Percentiles rank a stretch among this genome's conserved stretches.
phyloP scores from a whole-genome alignment of 306 rosid genomes.

The Trifolium subterraneum region DNA sequence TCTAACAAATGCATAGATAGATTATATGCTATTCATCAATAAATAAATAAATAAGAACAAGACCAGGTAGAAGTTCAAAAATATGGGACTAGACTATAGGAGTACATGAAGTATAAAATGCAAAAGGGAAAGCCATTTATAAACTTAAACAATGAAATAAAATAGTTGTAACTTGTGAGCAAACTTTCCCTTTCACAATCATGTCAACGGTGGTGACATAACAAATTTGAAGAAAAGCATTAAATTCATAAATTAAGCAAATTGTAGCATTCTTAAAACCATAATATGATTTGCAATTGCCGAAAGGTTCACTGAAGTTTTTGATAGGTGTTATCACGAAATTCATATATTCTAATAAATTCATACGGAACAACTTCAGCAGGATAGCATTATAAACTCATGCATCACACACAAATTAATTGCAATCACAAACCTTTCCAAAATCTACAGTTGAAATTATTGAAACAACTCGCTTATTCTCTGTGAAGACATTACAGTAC shows the following conservation, averaged over 20 bases:
- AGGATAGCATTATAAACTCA: conserved; percentile 8
- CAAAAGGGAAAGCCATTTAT: neutral
- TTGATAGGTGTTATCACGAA: conserved; percentile 21
- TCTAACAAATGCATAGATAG: neutral
- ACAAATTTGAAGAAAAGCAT: conserved; percentile 5
- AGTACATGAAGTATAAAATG: conserved; percentile 25
- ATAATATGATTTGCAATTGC: conserved; percentile 11
- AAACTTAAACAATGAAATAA: conserved; percentile 3
- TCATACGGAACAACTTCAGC: conserved; percentile 13
- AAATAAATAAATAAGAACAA: conserved; percentile 5
- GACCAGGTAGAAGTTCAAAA: neutral
- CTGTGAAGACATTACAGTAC: conserved; percentile 96
- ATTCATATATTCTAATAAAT: conserved; percentile 19
- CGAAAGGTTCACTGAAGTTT: neutral
- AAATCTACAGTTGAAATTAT: conserved; percentile 74
- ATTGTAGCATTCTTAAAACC: conserved; percentile 6
- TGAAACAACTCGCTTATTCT: conserved; percentile 90
- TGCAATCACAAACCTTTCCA: conserved; percentile 76
- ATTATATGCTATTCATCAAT: conserved; percentile 10
- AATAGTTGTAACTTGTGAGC: conserved; percentile 9
- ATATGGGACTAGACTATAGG: neutral
- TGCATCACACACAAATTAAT: conserved; percentile 36
- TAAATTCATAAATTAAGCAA: neutral
- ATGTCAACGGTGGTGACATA: conserved; percentile 21
- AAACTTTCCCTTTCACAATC: conserved; percentile 12